phyloP scores from a whole-genome alignment of 2,329 filamentous ascomycete genomes.

The Pseudogymnoascus sp. region DNA sequence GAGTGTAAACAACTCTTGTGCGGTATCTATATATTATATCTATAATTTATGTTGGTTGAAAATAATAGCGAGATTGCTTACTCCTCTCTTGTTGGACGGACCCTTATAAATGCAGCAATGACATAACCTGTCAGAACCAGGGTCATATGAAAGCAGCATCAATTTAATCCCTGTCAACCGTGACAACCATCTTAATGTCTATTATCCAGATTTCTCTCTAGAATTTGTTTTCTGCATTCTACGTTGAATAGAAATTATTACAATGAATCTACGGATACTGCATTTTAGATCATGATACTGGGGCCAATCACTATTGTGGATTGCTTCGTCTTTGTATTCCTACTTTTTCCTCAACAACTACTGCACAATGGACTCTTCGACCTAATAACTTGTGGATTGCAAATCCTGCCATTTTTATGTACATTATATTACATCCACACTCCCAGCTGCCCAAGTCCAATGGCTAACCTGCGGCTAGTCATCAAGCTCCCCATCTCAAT shows the following conservation, averaged over 20 bases:
- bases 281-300: constrained; percentile 55
- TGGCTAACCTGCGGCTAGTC: constrained; percentile 33
- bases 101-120: not conserved
- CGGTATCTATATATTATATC: not conserved
- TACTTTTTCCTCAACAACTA: constrained; percentile 64
- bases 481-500: constrained; percentile 51
- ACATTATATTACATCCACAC: constrained; percentile 20
- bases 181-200: not conserved
- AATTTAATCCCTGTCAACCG: no score
- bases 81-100: not conserved
- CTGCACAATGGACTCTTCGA: constrained; percentile 55
- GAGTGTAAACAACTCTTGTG: not conserved
- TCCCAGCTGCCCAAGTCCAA: not conserved
- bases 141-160: not conserved
- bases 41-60: not conserved
- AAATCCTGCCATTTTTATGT: constrained; percentile 65
- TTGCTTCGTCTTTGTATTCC: constrained; percentile 63
- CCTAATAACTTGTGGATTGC: constrained; percentile 49
- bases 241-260: not conserved
- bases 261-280: not conserved
- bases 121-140: not conserved
- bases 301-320: constrained; percentile 68
- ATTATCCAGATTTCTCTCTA: not conserved
- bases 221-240: not conserved
- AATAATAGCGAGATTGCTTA: not conserved